Percentiles rank a stretch among this genome's conserved stretches.
Evolutionary conservation across 305 asterid genomes (phyloP).

Genomic region (Fraxinus dipetala): DNA sequence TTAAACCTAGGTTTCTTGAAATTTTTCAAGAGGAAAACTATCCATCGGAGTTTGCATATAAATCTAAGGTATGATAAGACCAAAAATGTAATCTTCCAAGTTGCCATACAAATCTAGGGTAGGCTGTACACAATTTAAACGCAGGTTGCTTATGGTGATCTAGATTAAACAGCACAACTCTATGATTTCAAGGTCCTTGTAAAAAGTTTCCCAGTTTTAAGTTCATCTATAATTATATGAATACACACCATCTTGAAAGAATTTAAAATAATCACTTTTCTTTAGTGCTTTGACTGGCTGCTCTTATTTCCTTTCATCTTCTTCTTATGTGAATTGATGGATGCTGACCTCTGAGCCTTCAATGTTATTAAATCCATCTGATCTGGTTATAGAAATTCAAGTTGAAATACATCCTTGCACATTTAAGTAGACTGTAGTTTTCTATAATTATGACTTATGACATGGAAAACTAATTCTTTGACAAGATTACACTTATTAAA

Average conservation of each 20-base stretch:
- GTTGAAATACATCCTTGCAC: constrained; percentile 9
- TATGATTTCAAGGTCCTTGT: not conserved
- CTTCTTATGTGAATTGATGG: not conserved
- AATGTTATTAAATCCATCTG: not conserved
- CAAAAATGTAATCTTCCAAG: constrained; percentile 2
- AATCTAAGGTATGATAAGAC: constrained; percentile 70
- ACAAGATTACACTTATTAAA: not conserved
- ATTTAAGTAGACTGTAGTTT: not conserved
- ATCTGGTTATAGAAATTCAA: not conserved
- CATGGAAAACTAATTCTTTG: constrained; percentile 12
- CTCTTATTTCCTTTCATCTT: not conserved
- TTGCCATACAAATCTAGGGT: not conserved
- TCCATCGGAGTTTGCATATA: constrained; percentile 82
- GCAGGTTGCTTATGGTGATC: constrained; percentile 10
- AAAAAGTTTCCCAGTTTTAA: not conserved
- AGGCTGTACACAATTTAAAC: constrained; percentile 1
- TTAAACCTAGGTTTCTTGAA: constrained; percentile 82
- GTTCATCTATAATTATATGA: not conserved
- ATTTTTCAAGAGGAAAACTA: constrained; percentile 83
- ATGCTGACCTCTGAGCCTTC: constrained; percentile 1
- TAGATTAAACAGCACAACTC: not conserved
- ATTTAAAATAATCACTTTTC: constrained; percentile 5
- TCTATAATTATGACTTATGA: constrained; percentile 4
- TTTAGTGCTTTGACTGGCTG: not conserved
- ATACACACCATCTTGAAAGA: not conserved